A percentile compares a stretch with the other conserved stretches of the same genome.
phyloP scores from a whole-genome alignment of 805 yeast species.

The Suhomyces vadensis region DNA sequence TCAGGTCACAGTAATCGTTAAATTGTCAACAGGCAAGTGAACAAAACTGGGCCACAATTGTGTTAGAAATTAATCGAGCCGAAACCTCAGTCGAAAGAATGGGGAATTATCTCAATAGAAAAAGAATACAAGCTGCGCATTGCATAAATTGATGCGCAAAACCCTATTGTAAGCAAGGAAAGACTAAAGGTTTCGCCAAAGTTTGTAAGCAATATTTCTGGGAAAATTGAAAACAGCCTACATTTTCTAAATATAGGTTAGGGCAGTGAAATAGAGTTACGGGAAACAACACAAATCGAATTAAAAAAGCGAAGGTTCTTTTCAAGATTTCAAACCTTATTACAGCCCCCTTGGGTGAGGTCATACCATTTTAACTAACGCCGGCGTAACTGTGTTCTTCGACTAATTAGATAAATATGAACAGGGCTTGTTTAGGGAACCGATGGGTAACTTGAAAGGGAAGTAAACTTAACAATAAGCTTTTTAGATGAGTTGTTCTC shows the following conservation, averaged over 20 bases:
- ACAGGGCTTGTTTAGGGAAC: no score
- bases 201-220: no score
- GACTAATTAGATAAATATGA: background rate
- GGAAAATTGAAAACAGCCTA: no score
- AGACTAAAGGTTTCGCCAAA: background rate
- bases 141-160: background rate
- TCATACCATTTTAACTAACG: background rate
- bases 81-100: background rate
- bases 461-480: background rate
- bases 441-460: background rate
- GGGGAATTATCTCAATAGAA: background rate
- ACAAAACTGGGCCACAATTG: background rate
- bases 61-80: background rate
- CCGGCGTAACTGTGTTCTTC: background rate
- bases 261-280: no score
- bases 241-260: no score
- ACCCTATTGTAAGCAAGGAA: background rate
- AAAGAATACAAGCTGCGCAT: background rate
- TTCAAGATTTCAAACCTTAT: no score
- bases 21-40: background rate
- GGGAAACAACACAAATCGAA: no score
- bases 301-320: no score
- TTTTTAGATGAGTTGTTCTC: conserved; percentile 1
- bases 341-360: background rate
- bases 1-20: background rate